Evolutionary conservation across 495 filamentous ascomycete species (phyloP), one percentile per base, ranked within the genome.

Genomic region (Aspergillus leporis): DNA sequence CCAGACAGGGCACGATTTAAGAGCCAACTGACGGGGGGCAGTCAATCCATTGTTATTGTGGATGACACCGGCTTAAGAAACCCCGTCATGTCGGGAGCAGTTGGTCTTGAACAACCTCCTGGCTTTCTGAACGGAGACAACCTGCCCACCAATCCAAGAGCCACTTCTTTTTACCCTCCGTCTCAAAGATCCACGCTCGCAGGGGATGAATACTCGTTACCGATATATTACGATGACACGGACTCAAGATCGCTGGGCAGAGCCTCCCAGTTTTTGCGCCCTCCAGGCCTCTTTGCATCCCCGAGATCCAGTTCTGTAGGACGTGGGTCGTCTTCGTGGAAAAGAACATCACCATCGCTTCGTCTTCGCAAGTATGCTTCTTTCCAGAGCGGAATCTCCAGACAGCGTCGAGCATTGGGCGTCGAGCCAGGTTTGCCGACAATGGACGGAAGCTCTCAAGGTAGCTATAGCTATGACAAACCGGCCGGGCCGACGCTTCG

Each of bases 1-100:
- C 49, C 59, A 2, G 53, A 58, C 7, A 32, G 41, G 16, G 55
- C 61, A 19, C 77, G 82, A 51, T 63, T 74, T 2, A 70, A 76
- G 43, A 89, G 85, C 62, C 85, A 79, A 30, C 77, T 95, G 32
- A 93, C 91, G 0, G 80, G 78, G 38, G 90, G 90, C 7, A 95
- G 90, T 71, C 83, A 90, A 61, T 95, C 91, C 0, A 94, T 97
- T 61, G 84, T 95, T 30, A 94, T 97, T 63, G 85, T 96, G 16
- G 90, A 97, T 69, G 77, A 75, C 48, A 78, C 76, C 30, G 75
- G 76, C 6, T 64, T 76, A 22, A 69, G 73, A 22, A 61, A 73
- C 30, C 71, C 72, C 30, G 41, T 66, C 2, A 77, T 73, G 68
- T 73, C 76, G 6, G 76, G 77, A 22, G 75, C 69, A 12, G 50